These are phyloP conservation scores for Dactylonectria macrodidyma DNA, from an alignment of 2,329 filamentous ascomycete species.

Conservation along the genomic window DNA sequence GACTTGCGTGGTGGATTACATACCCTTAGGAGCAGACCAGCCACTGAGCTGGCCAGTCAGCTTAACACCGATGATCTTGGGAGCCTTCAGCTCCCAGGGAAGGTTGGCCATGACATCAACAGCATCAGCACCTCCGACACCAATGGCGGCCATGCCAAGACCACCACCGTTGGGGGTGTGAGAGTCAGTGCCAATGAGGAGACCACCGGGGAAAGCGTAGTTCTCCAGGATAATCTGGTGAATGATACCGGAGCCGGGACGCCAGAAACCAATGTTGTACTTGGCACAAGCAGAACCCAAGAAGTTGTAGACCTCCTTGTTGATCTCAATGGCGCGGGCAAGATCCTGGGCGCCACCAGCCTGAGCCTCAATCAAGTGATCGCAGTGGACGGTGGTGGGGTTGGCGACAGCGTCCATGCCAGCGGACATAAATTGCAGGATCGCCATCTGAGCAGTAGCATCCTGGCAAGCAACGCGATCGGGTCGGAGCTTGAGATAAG, in stretches of 20 bases:
- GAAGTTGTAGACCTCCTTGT: slow-evolving; percentile 99
- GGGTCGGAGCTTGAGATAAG: slow-evolving; percentile 96
- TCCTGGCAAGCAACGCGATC: slow-evolving; percentile 99
- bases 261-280: slow-evolving; percentile 99
- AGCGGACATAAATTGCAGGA: slow-evolving; percentile 99
- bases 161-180: slow-evolving; percentile 98
- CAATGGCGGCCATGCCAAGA: slow-evolving; percentile 94
- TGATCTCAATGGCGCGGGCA: slow-evolving; percentile 89
- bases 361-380: slow-evolving; percentile 99
- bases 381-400: slow-evolving; percentile 96
- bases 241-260: slow-evolving; percentile 97
- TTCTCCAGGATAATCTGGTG: slow-evolving; percentile 99
- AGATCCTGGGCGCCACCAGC: slow-evolving; percentile 95
- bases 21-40: slow-evolving; percentile 95
- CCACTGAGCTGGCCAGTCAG: slow-evolving; percentile 90
- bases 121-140: slow-evolving; percentile 97
- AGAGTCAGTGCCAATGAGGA: slow-evolving; percentile 97
- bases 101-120: slow-evolving; percentile 98
- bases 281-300: slow-evolving; percentile 93
- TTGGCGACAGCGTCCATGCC: slow-evolving; percentile 97
- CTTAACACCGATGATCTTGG: slow-evolving; percentile 96
- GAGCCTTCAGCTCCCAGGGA: slow-evolving; percentile 98
- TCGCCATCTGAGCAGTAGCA: slow-evolving; percentile 99
- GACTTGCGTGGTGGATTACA: slow-evolving; percentile 48
- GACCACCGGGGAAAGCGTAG: slow-evolving; percentile 98